Evolutionary conservation across 495 filamentous ascomycete genomes (phyloP).

Genomic region (Aspergillus bridgeri): DNA sequence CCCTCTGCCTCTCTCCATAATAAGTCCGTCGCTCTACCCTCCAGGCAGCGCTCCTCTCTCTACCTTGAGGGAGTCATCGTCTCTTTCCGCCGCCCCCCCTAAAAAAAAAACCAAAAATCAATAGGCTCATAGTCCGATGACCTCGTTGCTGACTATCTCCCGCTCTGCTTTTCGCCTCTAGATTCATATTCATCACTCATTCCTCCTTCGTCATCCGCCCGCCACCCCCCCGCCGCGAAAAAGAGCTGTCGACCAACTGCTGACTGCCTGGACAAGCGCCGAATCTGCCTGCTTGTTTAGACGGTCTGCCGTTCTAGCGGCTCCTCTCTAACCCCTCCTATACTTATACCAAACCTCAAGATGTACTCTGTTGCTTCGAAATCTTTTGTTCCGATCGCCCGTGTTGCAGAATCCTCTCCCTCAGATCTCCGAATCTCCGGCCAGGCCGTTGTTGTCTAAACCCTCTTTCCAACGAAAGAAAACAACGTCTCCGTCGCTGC

Average conservation of each 20-base stretch:
- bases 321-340: constrained; percentile 19
- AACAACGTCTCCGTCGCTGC: constrained; percentile 4
- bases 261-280: constrained; percentile 28
- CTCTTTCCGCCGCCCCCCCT: background rate
- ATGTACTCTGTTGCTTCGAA: constrained; percentile 32
- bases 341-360: constrained; percentile 21
- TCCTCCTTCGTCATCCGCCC: background rate
- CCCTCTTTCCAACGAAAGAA: background rate
- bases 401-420: constrained; percentile 25
- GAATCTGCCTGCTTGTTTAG: constrained; percentile 23
- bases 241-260: constrained; percentile 3
- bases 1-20: constrained; percentile 2
- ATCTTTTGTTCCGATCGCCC: constrained; percentile 29
- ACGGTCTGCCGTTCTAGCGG: constrained; percentile 25
- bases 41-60: constrained; percentile 20
- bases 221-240: background rate
- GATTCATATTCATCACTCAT: background rate
- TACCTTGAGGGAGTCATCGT: constrained; percentile 23
- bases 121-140: constrained; percentile 4
- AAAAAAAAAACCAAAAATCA: background rate
- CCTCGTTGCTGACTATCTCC: constrained; percentile 20
- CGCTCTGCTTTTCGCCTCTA: constrained; percentile 7
- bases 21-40: background rate
- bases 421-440: constrained; percentile 24
- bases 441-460: constrained; percentile 26